phyloP scores from a whole-genome alignment of 768 basidiomycete genomes.

The Paxillus involutus region DNA sequence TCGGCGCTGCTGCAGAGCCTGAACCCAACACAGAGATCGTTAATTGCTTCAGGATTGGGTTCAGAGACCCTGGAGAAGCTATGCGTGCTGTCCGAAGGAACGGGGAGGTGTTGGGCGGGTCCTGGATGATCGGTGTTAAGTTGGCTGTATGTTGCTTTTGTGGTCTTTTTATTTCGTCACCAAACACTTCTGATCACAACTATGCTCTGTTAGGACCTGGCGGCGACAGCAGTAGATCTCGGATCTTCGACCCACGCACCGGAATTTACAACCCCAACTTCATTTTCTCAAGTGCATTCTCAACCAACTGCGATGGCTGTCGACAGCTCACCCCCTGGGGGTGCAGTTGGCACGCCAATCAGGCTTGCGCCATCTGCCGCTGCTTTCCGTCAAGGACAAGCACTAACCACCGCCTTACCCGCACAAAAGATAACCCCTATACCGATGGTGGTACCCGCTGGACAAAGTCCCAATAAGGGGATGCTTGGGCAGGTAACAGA shows the following conservation, averaged over 20 bases:
- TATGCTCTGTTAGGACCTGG: constrained; percentile 51
- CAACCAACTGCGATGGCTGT: constrained; percentile 46
- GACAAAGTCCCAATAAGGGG: constrained; percentile 49
- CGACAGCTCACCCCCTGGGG: constrained; percentile 39
- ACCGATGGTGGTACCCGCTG: constrained; percentile 13
- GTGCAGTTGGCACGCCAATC: constrained; percentile 68
- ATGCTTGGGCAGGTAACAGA: constrained; percentile 76
- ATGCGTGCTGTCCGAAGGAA: constrained; percentile 79
- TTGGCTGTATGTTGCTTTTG: constrained; percentile 64
- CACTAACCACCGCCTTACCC: constrained; percentile 15
- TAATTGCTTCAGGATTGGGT: constrained; percentile 85
- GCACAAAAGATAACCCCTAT: constrained; percentile 22
- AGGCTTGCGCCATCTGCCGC: constrained; percentile 70
- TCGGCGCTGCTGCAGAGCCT: constrained; percentile 70
- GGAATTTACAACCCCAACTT: constrained; percentile 14
- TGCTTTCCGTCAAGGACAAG: constrained; percentile 60
- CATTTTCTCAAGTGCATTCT: constrained; percentile 12
- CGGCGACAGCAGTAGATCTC: constrained; percentile 54
- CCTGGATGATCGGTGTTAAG: constrained; percentile 85
- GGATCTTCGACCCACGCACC: constrained; percentile 31
- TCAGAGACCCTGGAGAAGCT: constrained; percentile 68
- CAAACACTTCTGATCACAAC: constrained; percentile 1
- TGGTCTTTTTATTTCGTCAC: neutral
- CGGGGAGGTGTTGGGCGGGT: constrained; percentile 73
- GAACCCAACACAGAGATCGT: constrained; percentile 65